These are phyloP conservation scores for Globisporangium spinosum DNA, from an alignment of 352 stramenopile species.

Conservation along the genomic window DNA sequence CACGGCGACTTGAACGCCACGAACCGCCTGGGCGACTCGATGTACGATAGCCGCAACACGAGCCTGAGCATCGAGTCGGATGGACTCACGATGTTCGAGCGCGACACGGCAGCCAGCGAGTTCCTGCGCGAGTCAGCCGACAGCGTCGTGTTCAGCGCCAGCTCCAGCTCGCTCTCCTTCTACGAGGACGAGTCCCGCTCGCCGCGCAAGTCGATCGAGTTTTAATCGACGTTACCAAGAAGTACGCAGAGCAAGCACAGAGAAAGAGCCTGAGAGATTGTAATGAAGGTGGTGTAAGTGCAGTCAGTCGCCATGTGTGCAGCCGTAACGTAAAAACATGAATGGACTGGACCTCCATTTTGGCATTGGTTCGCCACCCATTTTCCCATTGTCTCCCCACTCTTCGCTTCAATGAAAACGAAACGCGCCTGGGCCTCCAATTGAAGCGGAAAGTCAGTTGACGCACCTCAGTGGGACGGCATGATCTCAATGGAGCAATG, in stretches of 20 bases:
- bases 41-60: constrained; percentile 12
- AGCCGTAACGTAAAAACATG: not conserved
- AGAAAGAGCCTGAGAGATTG: not conserved
- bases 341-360: not conserved
- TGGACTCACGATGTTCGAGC: constrained; percentile 22
- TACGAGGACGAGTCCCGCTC: constrained; percentile 19
- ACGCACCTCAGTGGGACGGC: not conserved
- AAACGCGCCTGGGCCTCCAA: too few relatives aligned
- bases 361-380: not conserved
- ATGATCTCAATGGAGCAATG: not conserved
- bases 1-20: not conserved
- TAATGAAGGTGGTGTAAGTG: constrained; percentile 2
- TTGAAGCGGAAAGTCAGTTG: not conserved
- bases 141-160: constrained; percentile 24
- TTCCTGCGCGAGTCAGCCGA: constrained; percentile 31
- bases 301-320: not conserved
- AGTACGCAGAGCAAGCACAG: too few relatives aligned
- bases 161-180: constrained; percentile 30
- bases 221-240: constrained; percentile 8
- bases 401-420: not conserved
- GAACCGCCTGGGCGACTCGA: constrained; percentile 3
- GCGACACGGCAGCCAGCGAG: constrained; percentile 36
- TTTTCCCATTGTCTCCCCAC: not conserved
- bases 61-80: constrained; percentile 29
- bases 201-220: constrained; percentile 18